Evolutionary conservation across 345 rosid species (phyloP).

Genomic region (Noccaea caerulescens): DNA sequence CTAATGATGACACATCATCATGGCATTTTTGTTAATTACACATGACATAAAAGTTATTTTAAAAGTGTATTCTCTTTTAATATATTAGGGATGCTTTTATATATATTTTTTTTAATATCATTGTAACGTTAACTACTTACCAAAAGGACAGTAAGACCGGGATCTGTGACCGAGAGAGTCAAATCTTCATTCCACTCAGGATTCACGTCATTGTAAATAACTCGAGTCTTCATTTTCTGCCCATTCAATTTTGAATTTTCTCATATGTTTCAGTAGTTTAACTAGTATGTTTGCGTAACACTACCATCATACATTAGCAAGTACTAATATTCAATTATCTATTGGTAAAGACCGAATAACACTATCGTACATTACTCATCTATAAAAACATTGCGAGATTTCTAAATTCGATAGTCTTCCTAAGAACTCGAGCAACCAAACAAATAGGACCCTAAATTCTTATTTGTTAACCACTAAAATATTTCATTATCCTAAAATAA

Average conservation of each 20-base stretch:
- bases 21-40: no score
- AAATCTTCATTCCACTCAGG: constrained; percentile 94
- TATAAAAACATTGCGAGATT: background rate
- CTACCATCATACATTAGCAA: no score
- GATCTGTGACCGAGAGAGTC: constrained; percentile 76
- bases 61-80: no score
- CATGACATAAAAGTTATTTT: no score
- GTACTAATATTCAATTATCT: no score
- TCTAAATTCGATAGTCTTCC: constrained; percentile 3
- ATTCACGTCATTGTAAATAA: constrained; percentile 72
- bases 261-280: background rate
- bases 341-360: no score
- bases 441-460: background rate
- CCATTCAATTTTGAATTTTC: constrained; percentile 10
- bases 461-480: no score
- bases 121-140: constrained; percentile 49
- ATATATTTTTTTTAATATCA: background rate
- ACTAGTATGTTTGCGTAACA: background rate
- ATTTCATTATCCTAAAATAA: background rate
- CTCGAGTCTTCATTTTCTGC: constrained; percentile 90
- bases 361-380: no score
- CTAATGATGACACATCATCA: no score
- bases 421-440: background rate
- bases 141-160: constrained; percentile 52
- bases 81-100: background rate